Evolutionary conservation across 148 eudicot species (phyloP).

Genomic region (Pharnaceum exiguum): DNA sequence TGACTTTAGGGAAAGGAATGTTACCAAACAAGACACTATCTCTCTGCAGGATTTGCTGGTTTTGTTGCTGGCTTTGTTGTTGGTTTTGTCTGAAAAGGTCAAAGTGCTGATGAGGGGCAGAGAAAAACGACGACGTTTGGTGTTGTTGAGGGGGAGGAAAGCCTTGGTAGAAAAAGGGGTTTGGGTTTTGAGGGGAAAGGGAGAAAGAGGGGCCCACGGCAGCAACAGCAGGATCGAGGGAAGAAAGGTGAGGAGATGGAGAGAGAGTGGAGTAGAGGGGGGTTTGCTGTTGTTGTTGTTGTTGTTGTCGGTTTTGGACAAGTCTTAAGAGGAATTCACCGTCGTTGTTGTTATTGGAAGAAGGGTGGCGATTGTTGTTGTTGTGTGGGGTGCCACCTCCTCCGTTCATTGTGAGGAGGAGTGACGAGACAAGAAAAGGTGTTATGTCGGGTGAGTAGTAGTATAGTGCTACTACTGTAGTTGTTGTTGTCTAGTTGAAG

Average conservation of each 20-base stretch:
- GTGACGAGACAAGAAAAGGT: too few species aligned
- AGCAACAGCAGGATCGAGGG: slow-evolving; percentile 66
- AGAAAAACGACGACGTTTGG: slow-evolving; percentile 21
- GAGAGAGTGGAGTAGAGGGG: slow-evolving; percentile 9
- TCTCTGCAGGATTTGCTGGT: slow-evolving; percentile 19
- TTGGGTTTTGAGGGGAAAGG: slow-evolving; percentile 12
- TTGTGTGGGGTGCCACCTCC: slow-evolving; percentile 13
- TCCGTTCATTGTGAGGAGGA: slow-evolving; percentile 19
- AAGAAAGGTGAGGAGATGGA: slow-evolving; percentile 14
- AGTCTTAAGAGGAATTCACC: slow-evolving; percentile 66
- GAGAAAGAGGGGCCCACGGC: slow-evolving; percentile 60
- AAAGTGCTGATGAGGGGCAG: slow-evolving; percentile 30
- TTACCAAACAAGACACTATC: slow-evolving; percentile 38
- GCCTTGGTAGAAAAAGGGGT: slow-evolving; percentile 29
- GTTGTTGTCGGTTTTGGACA: slow-evolving; percentile 35
- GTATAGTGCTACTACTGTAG: too few species aligned
- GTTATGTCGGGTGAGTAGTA: too few species aligned
- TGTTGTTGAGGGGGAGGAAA: slow-evolving; percentile 15
- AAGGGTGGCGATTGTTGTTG: not conserved
- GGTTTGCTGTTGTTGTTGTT: slow-evolving; percentile 9
- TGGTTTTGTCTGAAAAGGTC: slow-evolving; percentile 15
- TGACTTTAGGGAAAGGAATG: not conserved
- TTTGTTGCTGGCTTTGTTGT: slow-evolving; percentile 19
- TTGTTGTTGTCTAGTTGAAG: too few species aligned
- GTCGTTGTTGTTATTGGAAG: slow-evolving; percentile 30